These are phyloP conservation scores for Teunomyces tritomae DNA, from an alignment of 805 yeast species.

Conservation along the genomic window DNA sequence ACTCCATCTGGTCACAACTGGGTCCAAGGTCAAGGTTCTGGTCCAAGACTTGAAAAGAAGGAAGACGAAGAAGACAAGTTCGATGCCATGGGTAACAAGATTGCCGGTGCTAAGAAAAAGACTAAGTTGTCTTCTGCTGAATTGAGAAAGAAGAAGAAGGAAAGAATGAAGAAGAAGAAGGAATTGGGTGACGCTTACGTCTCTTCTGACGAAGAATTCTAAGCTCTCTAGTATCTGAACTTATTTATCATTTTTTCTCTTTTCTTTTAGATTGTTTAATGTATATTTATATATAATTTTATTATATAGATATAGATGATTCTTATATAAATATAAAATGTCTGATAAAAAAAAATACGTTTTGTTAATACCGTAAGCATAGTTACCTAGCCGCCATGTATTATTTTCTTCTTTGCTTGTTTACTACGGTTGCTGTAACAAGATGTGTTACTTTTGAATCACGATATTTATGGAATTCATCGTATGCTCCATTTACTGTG, in stretches of 20 bases:
- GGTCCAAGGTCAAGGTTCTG: slow-evolving; percentile 99
- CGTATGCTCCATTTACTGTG: slow-evolving; percentile 27
- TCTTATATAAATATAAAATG: slow-evolving; percentile 3
- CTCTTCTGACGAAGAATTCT: slow-evolving; percentile 79
- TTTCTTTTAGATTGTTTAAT: slow-evolving; percentile 2
- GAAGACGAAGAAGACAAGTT: slow-evolving; percentile 96
- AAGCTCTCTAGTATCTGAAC: slow-evolving; percentile 14
- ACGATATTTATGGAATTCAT: slow-evolving; percentile 6
- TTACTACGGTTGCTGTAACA: neutral
- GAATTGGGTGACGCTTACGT: slow-evolving; percentile 99
- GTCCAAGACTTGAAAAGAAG: slow-evolving; percentile 98
- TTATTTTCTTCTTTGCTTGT: neutral
- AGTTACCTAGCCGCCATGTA: slow-evolving; percentile 2
- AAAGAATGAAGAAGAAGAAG: slow-evolving; percentile 99
- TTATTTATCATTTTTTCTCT: neutral
- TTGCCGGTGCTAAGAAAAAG: slow-evolving; percentile 94
- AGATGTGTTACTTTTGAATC: neutral
- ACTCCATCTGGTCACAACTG: slow-evolving; percentile 99
- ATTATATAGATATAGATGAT: slow-evolving; percentile 5
- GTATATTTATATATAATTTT: slow-evolving; percentile 5
- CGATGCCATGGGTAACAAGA: slow-evolving; percentile 99
- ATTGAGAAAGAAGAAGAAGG: slow-evolving; percentile 99
- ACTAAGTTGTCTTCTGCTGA: slow-evolving; percentile 97
- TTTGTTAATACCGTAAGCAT: neutral
- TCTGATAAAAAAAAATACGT: slow-evolving; percentile 2